Evolutionary conservation across 148 eudicot genomes (phyloP).

Genomic region (Nepenthes gracilis): DNA sequence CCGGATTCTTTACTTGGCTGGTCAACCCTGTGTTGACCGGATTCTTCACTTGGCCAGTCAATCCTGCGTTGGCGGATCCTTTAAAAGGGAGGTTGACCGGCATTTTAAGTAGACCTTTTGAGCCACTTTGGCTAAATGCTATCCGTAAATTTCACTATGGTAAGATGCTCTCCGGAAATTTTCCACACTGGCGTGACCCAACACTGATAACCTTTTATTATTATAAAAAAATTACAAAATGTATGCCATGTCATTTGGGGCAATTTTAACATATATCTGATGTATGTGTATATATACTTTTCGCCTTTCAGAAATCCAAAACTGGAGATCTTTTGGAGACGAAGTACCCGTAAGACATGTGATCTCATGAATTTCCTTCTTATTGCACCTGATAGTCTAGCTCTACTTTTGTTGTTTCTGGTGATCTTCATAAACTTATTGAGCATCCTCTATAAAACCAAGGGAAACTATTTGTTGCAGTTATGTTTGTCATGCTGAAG

Average conservation of each 20-base stretch:
- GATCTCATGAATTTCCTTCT: neutral
- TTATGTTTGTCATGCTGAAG: conserved; percentile 97
- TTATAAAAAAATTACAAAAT: too few species aligned
- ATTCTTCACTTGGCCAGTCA: too few species aligned
- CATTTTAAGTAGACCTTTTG: too few species aligned
- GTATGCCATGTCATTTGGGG: neutral
- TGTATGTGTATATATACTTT: neutral
- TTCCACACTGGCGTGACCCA: too few species aligned
- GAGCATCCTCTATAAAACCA: neutral
- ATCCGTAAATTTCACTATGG: too few species aligned
- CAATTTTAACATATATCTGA: neutral
- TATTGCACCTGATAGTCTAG: neutral
- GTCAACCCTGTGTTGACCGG: too few species aligned
- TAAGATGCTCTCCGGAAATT: too few species aligned
- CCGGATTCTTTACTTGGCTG: too few species aligned
- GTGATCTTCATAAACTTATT: conserved; percentile 1
- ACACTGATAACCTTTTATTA: too few species aligned
- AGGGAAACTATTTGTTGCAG: conserved; percentile 17
- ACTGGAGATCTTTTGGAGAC: conserved; percentile 78
- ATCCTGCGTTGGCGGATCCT: too few species aligned
- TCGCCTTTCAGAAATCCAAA: conserved; percentile 55
- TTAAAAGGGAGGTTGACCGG: too few species aligned
- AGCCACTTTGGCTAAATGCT: too few species aligned
- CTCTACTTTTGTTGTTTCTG: neutral
- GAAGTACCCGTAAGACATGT: conserved; percentile 73